These are phyloP conservation scores for Fusarium paranaense DNA, from an alignment of 2,329 filamentous ascomycete species.

Conservation along the genomic window DNA sequence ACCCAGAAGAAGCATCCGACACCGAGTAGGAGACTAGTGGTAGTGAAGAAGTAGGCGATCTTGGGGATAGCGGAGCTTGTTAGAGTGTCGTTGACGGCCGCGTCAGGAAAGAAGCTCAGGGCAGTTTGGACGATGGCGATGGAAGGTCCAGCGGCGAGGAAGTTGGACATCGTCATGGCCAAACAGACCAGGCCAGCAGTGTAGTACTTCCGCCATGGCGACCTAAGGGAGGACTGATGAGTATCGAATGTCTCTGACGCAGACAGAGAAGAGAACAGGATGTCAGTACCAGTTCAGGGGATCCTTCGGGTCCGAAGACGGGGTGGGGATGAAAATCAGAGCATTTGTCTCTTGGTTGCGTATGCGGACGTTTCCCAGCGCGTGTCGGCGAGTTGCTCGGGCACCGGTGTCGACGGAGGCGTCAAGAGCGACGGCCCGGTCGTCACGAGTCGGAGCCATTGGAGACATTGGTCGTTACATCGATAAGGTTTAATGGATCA, in stretches of 20 bases:
- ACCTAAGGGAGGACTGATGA: constrained; percentile 46
- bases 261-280: neutral
- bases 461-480: neutral
- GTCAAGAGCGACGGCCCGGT: neutral
- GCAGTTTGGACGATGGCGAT: constrained; percentile 63
- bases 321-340: constrained; percentile 28
- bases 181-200: constrained; percentile 62
- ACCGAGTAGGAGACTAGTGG: constrained; percentile 56
- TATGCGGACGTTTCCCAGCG: constrained; percentile 57
- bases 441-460: constrained; percentile 2
- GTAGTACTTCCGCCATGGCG: constrained; percentile 61
- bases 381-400: constrained; percentile 37
- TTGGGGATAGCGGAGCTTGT: constrained; percentile 52
- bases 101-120: constrained; percentile 58
- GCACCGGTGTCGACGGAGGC: neutral
- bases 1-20: constrained; percentile 59
- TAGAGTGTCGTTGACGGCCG: constrained; percentile 44
- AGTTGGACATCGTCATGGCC: constrained; percentile 68
- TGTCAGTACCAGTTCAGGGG: constrained; percentile 60
- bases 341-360: constrained; percentile 43
- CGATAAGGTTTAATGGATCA: neutral
- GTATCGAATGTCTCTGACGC: neutral
- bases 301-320: constrained; percentile 36
- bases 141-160: constrained; percentile 65
- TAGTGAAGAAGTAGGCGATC: constrained; percentile 65